Conservation (phyloP, 2,329 filamentous ascomycete species). For the Arthroderma uncinatum region DNA sequence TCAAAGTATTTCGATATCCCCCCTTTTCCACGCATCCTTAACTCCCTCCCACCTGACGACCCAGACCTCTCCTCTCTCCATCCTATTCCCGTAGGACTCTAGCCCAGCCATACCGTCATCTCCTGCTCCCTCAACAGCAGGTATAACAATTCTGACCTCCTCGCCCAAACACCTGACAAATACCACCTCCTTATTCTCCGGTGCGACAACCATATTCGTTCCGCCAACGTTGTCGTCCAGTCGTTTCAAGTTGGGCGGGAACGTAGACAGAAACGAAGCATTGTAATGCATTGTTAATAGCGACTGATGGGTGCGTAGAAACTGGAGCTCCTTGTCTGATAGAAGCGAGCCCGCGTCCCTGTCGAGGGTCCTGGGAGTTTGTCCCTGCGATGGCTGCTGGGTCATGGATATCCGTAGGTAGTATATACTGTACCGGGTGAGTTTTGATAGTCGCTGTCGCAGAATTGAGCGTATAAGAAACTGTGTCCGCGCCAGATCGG, state of each 20-base stretch:
- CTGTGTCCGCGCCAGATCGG: slow-evolving; percentile 88
- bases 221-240: slow-evolving; percentile 85
- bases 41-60: slow-evolving; percentile 67
- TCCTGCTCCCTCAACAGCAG: slow-evolving; percentile 21
- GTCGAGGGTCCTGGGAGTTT: slow-evolving; percentile 21
- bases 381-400: slow-evolving; percentile 14
- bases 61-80: slow-evolving; percentile 52
- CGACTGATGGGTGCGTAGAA: slow-evolving; percentile 73
- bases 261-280: slow-evolving; percentile 69
- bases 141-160: slow-evolving; percentile 37
- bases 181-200: slow-evolving; percentile 71
- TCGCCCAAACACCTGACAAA: slow-evolving; percentile 55
- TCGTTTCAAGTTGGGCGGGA: slow-evolving; percentile 67
- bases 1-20: slow-evolving; percentile 36
- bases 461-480: slow-evolving; percentile 77
- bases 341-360: slow-evolving; percentile 40
- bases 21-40: slow-evolving; percentile 40
- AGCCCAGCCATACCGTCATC: slow-evolving; percentile 17
- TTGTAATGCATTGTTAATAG: slow-evolving; percentile 77
- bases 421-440: slow-evolving; percentile 42
- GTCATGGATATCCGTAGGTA: slow-evolving; percentile 26
- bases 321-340: slow-evolving; percentile 65
- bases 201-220: slow-evolving; percentile 81
- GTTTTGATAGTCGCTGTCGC: slow-evolving; percentile 73
- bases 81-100: slow-evolving; percentile 25